Evolutionary conservation across 768 basidiomycete genomes (phyloP).

Genomic region (Mycena vulgaris): DNA sequence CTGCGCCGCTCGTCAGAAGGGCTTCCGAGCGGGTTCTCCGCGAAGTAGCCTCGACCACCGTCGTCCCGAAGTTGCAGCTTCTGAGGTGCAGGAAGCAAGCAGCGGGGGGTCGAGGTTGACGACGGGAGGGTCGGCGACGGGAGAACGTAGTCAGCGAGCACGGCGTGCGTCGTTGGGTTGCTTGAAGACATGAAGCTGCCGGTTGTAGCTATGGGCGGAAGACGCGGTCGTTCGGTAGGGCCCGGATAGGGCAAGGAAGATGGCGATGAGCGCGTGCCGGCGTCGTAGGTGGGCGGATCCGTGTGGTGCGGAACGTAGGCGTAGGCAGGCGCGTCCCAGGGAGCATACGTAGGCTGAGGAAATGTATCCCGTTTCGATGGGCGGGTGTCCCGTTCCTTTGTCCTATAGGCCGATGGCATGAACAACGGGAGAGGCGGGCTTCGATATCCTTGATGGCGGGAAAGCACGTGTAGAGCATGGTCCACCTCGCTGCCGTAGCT

Average conservation of each 20-base stretch:
- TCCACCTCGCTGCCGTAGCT: slow-evolving; percentile 37
- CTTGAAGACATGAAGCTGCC: slow-evolving; percentile 26
- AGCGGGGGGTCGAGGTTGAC: slow-evolving; percentile 31
- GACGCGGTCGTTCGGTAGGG: slow-evolving; percentile 9
- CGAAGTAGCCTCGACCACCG: neutral
- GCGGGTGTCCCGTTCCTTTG: slow-evolving; percentile 1
- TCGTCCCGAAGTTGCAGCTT: slow-evolving; percentile 27
- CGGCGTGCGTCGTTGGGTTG: slow-evolving; percentile 18
- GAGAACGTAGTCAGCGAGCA: slow-evolving; percentile 29
- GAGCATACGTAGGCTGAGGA: slow-evolving; percentile 30
- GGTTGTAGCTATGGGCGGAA: slow-evolving; percentile 26
- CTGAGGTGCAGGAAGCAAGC: slow-evolving; percentile 37
- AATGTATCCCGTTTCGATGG: slow-evolving; percentile 7
- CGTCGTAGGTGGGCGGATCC: slow-evolving; percentile 1
- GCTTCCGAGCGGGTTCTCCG: slow-evolving; percentile 23
- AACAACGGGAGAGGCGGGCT: slow-evolving; percentile 41
- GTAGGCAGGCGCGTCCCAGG: slow-evolving; percentile 19
- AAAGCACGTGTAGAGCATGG: slow-evolving; percentile 39
- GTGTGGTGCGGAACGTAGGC: neutral
- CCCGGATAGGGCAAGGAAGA: neutral
- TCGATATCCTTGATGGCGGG: slow-evolving; percentile 33
- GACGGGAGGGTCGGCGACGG: slow-evolving; percentile 31
- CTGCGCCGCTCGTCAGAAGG: neutral
- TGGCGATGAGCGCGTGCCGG: neutral
- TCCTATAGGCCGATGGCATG: slow-evolving; percentile 27